A percentile compares a stretch with the other conserved stretches of the same genome.
Conservation (phyloP, 805 yeast species). For the Kazachstania bromeliacearum region DNA sequence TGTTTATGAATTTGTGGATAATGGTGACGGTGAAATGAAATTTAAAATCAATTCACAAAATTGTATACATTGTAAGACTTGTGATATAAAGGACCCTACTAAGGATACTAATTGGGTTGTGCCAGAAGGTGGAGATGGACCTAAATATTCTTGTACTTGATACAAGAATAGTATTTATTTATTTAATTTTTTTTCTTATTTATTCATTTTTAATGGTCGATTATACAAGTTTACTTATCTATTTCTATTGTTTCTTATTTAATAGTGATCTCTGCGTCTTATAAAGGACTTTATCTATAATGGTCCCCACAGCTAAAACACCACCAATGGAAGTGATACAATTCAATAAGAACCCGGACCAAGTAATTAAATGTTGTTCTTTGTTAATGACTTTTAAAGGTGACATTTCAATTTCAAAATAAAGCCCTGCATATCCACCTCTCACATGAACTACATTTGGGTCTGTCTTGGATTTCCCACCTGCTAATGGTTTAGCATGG, state of each 20-base stretch:
- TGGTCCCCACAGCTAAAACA: slow-evolving; percentile 83
- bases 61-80: slow-evolving; percentile 96
- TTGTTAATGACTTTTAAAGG: slow-evolving; percentile 85
- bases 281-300: slow-evolving; percentile 79
- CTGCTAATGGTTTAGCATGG: slow-evolving; percentile 76
- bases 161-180: neutral
- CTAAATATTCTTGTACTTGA: slow-evolving; percentile 56
- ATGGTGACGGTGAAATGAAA: slow-evolving; percentile 41
- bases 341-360: slow-evolving; percentile 75
- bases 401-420: slow-evolving; percentile 80
- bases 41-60: slow-evolving; percentile 94
- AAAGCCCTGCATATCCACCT: slow-evolving; percentile 93
- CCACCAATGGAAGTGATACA: slow-evolving; percentile 93
- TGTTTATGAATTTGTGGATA: slow-evolving; percentile 82
- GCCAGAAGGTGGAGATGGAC: slow-evolving; percentile 99
- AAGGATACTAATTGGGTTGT: slow-evolving; percentile 94
- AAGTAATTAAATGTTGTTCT: slow-evolving; percentile 56
- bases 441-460: slow-evolving; percentile 70
- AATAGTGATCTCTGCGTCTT: slow-evolving; percentile 72
- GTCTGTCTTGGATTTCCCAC: slow-evolving; percentile 88
- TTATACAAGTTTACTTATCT: neutral
- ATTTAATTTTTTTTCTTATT: slow-evolving; percentile 1
- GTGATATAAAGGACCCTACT: slow-evolving; percentile 93
- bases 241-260: slow-evolving; percentile 1
- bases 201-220: no score